Percentiles rank a stretch among this genome's conserved stretches.
These are phyloP conservation scores for Oxyria digyna DNA, from an alignment of 148 eudicot species.

Conservation along the genomic window DNA sequence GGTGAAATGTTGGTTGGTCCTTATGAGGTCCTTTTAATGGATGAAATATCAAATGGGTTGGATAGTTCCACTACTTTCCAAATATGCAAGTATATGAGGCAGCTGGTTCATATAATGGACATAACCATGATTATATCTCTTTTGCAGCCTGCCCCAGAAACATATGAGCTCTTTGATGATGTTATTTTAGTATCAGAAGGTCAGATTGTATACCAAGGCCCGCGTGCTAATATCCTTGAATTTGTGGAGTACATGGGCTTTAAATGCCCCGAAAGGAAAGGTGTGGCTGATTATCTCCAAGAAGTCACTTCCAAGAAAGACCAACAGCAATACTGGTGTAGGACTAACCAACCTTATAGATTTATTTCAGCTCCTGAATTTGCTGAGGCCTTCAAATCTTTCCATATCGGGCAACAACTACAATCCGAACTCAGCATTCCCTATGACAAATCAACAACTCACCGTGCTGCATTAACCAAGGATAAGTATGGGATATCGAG, in stretches of 20 bases:
- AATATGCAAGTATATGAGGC: constrained; percentile 53
- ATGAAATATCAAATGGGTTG: constrained; percentile 72
- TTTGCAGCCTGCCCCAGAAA: constrained; percentile 70
- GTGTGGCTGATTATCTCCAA: constrained; percentile 77
- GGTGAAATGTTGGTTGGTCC: constrained; percentile 90
- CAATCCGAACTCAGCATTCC: constrained; percentile 35
- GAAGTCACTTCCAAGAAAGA: constrained; percentile 78
- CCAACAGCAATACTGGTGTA: constrained; percentile 68
- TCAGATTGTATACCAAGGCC: constrained; percentile 69
- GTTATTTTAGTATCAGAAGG: constrained; percentile 68
- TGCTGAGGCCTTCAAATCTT: constrained; percentile 33
- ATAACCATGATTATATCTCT: constrained; percentile 66
- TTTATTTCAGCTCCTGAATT: constrained; percentile 44
- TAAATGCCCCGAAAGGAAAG: constrained; percentile 68
- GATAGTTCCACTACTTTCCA: constrained; percentile 76
- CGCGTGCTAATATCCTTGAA: constrained; percentile 42
- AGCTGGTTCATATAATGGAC: constrained; percentile 65
- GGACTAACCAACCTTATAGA: constrained; percentile 26
- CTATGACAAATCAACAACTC: constrained; percentile 45
- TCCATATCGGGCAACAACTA: constrained; percentile 36
- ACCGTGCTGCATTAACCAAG: constrained; percentile 50
- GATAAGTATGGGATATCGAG: constrained; percentile 53
- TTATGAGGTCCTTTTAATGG: constrained; percentile 58
- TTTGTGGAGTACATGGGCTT: constrained; percentile 61
- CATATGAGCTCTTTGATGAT: constrained; percentile 64